Conservation (phyloP, 257 asterid genomes). For the Nicotiana noctiflora region DNA sequence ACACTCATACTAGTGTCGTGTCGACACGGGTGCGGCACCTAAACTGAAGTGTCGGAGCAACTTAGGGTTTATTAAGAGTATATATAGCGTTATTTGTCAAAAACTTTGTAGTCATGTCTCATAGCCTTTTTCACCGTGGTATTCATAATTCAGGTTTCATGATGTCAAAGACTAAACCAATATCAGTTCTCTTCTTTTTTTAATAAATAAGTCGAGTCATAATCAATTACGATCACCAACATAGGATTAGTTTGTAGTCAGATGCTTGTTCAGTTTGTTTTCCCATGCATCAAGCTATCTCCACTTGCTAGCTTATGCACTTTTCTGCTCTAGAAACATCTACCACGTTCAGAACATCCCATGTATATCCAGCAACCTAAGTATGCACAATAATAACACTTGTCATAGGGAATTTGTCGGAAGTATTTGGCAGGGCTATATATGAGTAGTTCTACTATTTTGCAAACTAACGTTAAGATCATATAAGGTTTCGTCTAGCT, state of each 20-base stretch:
- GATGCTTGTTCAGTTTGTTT: neutral
- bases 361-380: neutral
- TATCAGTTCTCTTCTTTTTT: neutral
- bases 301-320: neutral
- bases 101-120: neutral
- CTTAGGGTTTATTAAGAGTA: neutral
- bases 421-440: neutral
- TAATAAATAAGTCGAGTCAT: neutral
- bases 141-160: neutral
- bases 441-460: neutral
- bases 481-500: neutral
- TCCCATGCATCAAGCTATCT: neutral
- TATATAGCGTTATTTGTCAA: neutral
- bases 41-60: too few species aligned
- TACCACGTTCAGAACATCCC: neutral
- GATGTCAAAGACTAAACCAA: neutral
- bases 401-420: neutral
- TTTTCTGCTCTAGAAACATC: neutral
- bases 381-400: neutral
- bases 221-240: neutral
- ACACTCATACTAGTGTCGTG: too few species aligned
- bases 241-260: neutral
- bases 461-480: neutral
- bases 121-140: neutral
- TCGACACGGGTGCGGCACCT: too few species aligned